phyloP scores from a whole-genome alignment of 23 red algal species.

The Gracilaria caudata region DNA sequence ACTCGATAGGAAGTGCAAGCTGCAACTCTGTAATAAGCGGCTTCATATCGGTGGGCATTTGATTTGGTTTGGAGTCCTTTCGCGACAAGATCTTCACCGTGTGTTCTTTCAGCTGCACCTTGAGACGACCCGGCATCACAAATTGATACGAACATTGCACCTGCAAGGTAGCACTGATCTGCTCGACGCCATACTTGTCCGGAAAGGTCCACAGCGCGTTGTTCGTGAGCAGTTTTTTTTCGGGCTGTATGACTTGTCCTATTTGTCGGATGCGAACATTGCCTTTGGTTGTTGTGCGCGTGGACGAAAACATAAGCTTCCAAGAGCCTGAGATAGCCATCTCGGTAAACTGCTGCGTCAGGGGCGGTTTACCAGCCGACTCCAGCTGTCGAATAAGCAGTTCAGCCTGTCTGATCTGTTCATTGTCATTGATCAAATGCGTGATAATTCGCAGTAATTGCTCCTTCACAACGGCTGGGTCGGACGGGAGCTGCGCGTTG shows the following conservation, averaged over 20 bases:
- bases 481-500: background rate
- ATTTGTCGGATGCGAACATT: constrained; percentile 47
- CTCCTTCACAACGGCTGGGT: background rate
- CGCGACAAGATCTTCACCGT: background rate
- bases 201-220: constrained; percentile 43
- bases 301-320: constrained; percentile 49
- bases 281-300: background rate
- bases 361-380: background rate
- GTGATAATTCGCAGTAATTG: background rate
- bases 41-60: constrained; percentile 29
- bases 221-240: constrained; percentile 34
- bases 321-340: constrained; percentile 49
- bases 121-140: background rate
- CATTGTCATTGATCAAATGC: constrained; percentile 8
- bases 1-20: constrained; percentile 45
- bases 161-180: constrained; percentile 33
- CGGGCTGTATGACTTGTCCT: constrained; percentile 8
- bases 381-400: constrained; percentile 37
- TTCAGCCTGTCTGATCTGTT: constrained; percentile 13
- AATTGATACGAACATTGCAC: constrained; percentile 30
- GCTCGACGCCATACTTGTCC: background rate
- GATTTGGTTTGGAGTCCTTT: background rate
- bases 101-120: constrained; percentile 15
- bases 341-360: constrained; percentile 52
- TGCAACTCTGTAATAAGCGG: constrained; percentile 19